These are phyloP conservation scores for Prunus kanzakura DNA, from an alignment of 306 rosid species.

Conservation along the genomic window DNA sequence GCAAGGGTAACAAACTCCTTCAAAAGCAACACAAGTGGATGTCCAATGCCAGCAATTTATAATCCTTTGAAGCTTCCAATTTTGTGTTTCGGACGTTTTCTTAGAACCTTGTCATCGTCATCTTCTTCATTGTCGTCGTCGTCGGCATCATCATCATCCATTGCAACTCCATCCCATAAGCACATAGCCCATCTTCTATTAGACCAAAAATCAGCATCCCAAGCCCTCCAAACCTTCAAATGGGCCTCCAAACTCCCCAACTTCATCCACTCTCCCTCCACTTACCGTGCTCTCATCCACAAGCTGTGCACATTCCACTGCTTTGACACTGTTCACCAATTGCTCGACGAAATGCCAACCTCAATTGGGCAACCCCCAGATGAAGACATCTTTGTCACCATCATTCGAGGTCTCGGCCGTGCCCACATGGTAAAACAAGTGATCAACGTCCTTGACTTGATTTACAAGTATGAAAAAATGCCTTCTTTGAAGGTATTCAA, in stretches of 20 bases:
- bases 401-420: slow-evolving; percentile 50
- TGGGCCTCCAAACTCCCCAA: slow-evolving; percentile 67
- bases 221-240: slow-evolving; percentile 54
- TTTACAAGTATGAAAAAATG: slow-evolving; percentile 29
- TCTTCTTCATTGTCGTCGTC: slow-evolving; percentile 2
- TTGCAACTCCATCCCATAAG: slow-evolving; percentile 37
- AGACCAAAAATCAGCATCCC: slow-evolving; percentile 50
- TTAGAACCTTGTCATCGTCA: not conserved
- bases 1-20: not conserved
- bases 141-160: slow-evolving; percentile 22
- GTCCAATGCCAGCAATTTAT: not conserved
- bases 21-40: not conserved
- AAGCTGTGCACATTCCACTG: slow-evolving; percentile 57
- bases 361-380: slow-evolving; percentile 52
- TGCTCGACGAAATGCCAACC: slow-evolving; percentile 72
- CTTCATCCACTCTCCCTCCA: slow-evolving; percentile 57
- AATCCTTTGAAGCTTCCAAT: not conserved
- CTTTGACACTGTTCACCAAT: slow-evolving; percentile 55
- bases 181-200: slow-evolving; percentile 53
- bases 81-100: not conserved
- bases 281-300: slow-evolving; percentile 62
- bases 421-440: slow-evolving; percentile 47
- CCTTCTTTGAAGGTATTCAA: slow-evolving; percentile 66
- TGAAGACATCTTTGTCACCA: slow-evolving; percentile 53
- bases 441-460: slow-evolving; percentile 52